Percentiles rank a stretch among this genome's conserved stretches.
These are phyloP conservation scores for Alternaria dauci DNA, from an alignment of 2,329 filamentous ascomycete genomes.

Conservation along the genomic window DNA sequence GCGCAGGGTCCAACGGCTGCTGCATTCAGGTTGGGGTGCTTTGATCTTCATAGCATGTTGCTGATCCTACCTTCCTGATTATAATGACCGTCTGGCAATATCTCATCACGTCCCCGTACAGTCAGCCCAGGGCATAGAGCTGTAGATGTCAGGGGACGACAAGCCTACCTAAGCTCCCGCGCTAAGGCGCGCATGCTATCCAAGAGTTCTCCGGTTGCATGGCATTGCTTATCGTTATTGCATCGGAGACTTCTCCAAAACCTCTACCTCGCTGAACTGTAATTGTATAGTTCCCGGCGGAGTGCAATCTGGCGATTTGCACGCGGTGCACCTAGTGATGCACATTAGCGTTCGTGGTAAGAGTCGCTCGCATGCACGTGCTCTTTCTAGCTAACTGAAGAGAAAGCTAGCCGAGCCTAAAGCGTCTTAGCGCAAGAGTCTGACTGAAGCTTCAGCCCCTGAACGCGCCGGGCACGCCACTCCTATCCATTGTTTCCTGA, in stretches of 20 bases:
- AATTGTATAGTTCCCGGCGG: neutral
- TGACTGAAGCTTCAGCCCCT: conserved; percentile 16
- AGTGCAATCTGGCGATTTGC: neutral
- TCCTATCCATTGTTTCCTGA: conserved; percentile 26
- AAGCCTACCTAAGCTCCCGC: conserved; percentile 29
- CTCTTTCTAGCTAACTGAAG: conserved; percentile 14
- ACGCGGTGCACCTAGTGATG: neutral
- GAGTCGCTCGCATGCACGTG: conserved; percentile 16
- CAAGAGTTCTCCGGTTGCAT: conserved; percentile 25
- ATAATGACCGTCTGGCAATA: neutral
- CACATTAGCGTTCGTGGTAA: conserved; percentile 13
- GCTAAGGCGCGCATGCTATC: conserved; percentile 26
- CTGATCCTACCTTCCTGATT: conserved; percentile 11
- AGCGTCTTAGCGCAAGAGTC: conserved; percentile 24
- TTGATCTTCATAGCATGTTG: conserved; percentile 5
- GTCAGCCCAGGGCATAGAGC: conserved; percentile 14
- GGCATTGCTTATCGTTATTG: conserved; percentile 34
- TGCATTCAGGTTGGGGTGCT: neutral
- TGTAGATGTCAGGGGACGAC: conserved; percentile 24
- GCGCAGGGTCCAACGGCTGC: neutral
- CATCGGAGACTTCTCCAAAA: neutral
- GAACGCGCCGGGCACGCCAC: conserved; percentile 18
- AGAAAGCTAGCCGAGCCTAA: conserved; percentile 14
- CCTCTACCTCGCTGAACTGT: neutral
- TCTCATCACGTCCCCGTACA: conserved; percentile 1